Percentiles rank a stretch among this genome's conserved stretches.
Conservation (phyloP, 192 early-diverging fungal species). For the Podila epicladia region DNA sequence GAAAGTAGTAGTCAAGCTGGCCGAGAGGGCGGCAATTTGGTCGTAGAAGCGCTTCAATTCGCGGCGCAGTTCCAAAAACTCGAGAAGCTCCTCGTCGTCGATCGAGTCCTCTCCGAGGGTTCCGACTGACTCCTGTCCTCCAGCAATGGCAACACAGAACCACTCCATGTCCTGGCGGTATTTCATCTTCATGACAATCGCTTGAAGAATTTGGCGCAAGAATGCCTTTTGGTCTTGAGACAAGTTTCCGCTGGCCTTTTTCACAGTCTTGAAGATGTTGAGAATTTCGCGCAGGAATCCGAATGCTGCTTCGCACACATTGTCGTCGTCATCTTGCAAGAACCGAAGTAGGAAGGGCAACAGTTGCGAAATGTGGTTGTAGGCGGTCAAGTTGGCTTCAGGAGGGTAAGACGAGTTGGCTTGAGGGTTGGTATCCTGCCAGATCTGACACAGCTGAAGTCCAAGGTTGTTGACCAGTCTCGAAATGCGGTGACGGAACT, state of each 20-base stretch:
- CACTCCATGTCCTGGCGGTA: constrained; percentile 87
- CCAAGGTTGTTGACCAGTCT: constrained; percentile 78
- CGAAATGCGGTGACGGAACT: constrained; percentile 77
- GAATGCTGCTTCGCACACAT: constrained; percentile 81
- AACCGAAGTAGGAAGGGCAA: constrained; percentile 84
- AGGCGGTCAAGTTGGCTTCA: constrained; percentile 60
- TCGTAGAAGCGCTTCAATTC: constrained; percentile 75
- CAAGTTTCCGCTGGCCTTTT: constrained; percentile 55
- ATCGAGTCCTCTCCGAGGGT: constrained; percentile 45
- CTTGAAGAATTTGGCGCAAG: constrained; percentile 65
- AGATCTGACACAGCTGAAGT: constrained; percentile 75
- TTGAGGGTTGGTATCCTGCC: constrained; percentile 57
- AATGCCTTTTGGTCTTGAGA: constrained; percentile 59
- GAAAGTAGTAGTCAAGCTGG: constrained; percentile 64
- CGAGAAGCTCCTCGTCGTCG: constrained; percentile 53
- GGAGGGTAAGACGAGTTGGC: constrained; percentile 38
- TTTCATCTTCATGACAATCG: constrained; percentile 88
- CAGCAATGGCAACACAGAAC: constrained; percentile 50
- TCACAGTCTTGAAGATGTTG: constrained; percentile 69
- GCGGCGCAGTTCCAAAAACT: constrained; percentile 60
- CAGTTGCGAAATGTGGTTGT: constrained; percentile 75
- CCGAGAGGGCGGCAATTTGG: constrained; percentile 77
- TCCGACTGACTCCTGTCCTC: constrained; percentile 40
- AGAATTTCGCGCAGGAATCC: constrained; percentile 78
- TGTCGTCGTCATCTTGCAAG: constrained; percentile 84